Conservation (phyloP, 2,329 filamentous ascomycete species). For the Ophiostoma pallidulum region DNA sequence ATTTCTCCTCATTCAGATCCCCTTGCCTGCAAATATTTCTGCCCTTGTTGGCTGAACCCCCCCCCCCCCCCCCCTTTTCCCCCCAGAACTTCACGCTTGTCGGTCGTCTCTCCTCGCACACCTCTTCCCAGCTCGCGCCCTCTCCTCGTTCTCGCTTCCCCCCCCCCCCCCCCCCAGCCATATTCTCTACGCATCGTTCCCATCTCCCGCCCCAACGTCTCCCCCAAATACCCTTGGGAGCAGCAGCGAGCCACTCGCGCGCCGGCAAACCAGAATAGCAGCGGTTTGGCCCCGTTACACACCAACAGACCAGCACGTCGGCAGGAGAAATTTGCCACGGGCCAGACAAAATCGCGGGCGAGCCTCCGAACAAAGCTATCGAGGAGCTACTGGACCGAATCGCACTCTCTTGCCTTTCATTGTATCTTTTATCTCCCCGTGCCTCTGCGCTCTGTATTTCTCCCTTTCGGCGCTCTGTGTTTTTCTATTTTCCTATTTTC, state of each 20-base stretch:
- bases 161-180: not conserved
- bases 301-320: too few species aligned
- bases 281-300: not conserved
- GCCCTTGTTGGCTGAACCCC: too few species aligned
- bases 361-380: too few species aligned
- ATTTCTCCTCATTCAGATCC: not conserved
- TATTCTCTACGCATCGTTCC: too few species aligned
- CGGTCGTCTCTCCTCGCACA: too few species aligned
- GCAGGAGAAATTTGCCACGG: too few species aligned
- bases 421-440: not conserved
- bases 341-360: too few species aligned
- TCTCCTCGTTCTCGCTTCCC: not conserved
- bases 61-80: too few species aligned
- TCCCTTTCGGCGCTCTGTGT: not conserved
- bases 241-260: slow-evolving; percentile 1
- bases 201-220: not conserved
- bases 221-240: not conserved
- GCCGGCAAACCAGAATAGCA: not conserved
- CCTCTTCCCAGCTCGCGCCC: not conserved
- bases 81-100: not conserved
- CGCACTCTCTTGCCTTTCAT: not conserved
- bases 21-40: not conserved
- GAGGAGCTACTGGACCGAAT: too few species aligned
- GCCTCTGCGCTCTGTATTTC: not conserved
- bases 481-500: not conserved